Conservation (phyloP, 169 alveolate genomes). For the Plasmodium berghei region DNA sequence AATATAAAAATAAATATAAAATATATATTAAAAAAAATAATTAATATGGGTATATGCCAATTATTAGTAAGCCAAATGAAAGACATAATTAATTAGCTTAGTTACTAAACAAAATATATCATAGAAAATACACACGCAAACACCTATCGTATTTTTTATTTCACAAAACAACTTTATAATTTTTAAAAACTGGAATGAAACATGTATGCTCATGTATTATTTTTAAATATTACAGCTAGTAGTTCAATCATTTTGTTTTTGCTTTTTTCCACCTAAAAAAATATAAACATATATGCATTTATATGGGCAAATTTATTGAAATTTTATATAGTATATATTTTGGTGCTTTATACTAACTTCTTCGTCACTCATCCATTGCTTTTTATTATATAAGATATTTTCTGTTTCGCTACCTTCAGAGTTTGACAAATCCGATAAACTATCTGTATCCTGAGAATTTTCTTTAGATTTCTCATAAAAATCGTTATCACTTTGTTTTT, state of each 20-base stretch:
- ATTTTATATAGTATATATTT: background rate
- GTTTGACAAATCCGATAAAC: too few species aligned
- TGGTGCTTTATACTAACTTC: too few species aligned
- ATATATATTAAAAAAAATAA: too few species aligned
- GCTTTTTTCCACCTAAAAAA: slow-evolving; percentile 60
- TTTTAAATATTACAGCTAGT: slow-evolving; percentile 39
- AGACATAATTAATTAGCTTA: background rate
- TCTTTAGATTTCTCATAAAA: background rate
- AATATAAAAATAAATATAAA: background rate
- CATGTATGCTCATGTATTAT: background rate
- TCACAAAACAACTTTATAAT: background rate
- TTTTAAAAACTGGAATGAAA: background rate
- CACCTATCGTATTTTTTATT: too few species aligned
- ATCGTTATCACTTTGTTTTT: background rate
- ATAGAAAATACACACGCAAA: too few species aligned
- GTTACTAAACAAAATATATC: too few species aligned
- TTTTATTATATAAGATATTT: too few species aligned
- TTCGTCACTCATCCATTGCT: too few species aligned
- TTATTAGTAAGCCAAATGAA: background rate
- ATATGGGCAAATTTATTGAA: background rate
- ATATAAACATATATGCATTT: background rate
- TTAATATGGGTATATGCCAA: background rate
- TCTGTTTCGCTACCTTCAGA: too few species aligned
- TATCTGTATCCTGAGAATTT: too few species aligned
- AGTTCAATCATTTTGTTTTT: slow-evolving; percentile 63